Base-by-base conservation (phyloP, 1,284 basidiomycete genomes). In the Cerioporus squamosus region DNA sequence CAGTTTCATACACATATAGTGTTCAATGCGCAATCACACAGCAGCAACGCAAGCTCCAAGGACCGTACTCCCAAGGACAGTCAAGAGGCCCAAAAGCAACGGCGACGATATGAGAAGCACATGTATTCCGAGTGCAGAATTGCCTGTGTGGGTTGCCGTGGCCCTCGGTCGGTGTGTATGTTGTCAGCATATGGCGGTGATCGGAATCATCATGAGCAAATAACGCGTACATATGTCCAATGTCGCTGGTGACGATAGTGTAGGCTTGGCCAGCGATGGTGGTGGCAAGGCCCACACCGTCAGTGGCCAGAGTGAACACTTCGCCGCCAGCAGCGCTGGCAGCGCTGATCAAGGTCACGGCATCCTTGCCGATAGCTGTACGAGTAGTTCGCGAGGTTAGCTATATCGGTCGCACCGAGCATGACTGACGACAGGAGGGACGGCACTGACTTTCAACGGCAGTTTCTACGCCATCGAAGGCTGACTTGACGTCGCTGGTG, bases 311-410 rank as follows among this genome's bases (percentile, higher is more conserved):
- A 15, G 52, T 48, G 40, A 43, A 22, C 8, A 20, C 39, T 17
- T 54, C 38, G 18, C 53, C 53, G 26, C 46, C 45, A 7, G 39
- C 53, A 3, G 26, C 53, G n/a, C 39, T 54, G 26, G 39, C 53
- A 3, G 26, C 53, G n/a, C 39, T 54, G 26, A 54, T 22, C 15
- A 54, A 7, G 29, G 46, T 54, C 9, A 42, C 17, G 2, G 39
- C 45, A 15, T 48, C 38, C 6, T 29, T 39, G 18, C 26, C 53
- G 20, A 31, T 43, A 5, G 38, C 53, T 54, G 36, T 9, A 33
- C 5, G 5, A 29, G 5, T 5, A 5, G 29, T 29, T 29, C 29
- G 10, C 10, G 29, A 29, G 29, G 5, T 5, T 29, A 29, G 29
- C 29, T 10, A 29, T 29, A 29, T 5, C 10, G 29, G n/a, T n/a